Evolutionary conservation across 805 yeast genomes (phyloP), one percentile per base, ranked within the genome.

Genomic region (Pichia paraexigua): DNA sequence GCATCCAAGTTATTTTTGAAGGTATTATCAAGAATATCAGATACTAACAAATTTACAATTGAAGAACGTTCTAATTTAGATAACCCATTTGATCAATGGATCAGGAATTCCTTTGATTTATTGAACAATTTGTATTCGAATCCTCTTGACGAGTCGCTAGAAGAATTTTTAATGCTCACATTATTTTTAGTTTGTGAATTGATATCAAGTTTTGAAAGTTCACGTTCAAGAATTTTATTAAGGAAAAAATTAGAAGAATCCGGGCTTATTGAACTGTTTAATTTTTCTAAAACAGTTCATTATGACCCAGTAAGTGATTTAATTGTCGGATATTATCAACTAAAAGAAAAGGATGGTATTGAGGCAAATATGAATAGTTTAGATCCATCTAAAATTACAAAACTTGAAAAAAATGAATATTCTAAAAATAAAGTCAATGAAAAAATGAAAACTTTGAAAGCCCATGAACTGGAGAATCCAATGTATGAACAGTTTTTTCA

Each of bases 151-250:
- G 59, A 24, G 7, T 35, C 39, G 11, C n/a, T 35, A 3, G 39
- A 57, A 43, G 96, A 90, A 51, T 91, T 87, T 64, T 76, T 85
- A 17, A 68, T 84, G 47, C 74, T 87, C 3, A 82, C 95, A 0
- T 71, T 89, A 72, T 76, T 87, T 41, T 72, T 92, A 42, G 71
- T 89, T 35, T 82, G 83, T 58, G 80, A 89, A 1, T 72, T 91
- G 20, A 73, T 80, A 15, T 76, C 71, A 56, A 80, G 78, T 12
- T 58, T 58, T 46, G 56, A 54, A 3, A 56, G 54, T 17, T 27
- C 51, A 1, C 46, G 62, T 15, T 77, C 72, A 47, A 70, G 94
- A 48, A 69, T 77, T 10, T 79, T 77, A 54, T 64, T 87, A 12
- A 75, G 95, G 47, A 73, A 82, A 1, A 83, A 74, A 57, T 69